Percentiles rank a stretch among this genome's conserved stretches.
Conservation (phyloP, 2,329 filamentous ascomycete genomes). For the Trematosphaeria pertusa region DNA sequence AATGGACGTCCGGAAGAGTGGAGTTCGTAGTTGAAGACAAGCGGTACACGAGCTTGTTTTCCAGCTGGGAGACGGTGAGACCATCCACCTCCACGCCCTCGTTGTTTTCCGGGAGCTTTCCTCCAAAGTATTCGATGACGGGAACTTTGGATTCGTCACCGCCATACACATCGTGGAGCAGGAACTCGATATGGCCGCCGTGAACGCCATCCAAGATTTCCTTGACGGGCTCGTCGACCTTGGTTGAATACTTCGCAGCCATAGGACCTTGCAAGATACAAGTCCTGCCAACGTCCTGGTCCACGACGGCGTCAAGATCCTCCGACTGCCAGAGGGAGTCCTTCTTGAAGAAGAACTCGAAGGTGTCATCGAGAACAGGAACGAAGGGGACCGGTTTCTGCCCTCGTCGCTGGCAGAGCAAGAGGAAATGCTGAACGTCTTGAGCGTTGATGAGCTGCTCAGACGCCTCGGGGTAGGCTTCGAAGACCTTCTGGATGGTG, state of each 20-base stretch:
- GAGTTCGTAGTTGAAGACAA: conserved; percentile 77
- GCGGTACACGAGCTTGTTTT: conserved; percentile 82
- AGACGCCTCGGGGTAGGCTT: conserved; percentile 84
- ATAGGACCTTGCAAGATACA: conserved; percentile 96
- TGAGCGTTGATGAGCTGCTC: conserved; percentile 96
- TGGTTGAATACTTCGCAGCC: conserved; percentile 86
- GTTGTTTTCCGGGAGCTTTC: conserved; percentile 76
- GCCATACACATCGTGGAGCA: conserved; percentile 81
- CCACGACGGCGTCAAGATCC: conserved; percentile 93
- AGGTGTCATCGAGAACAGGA: conserved; percentile 92
- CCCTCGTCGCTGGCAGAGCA: conserved; percentile 86
- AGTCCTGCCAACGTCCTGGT: conserved; percentile 92
- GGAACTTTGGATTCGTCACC: conserved; percentile 78
- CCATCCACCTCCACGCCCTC: conserved; percentile 78
- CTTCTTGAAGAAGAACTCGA: conserved; percentile 99
- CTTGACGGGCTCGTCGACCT: conserved; percentile 92
- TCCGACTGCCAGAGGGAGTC: conserved; percentile 99
- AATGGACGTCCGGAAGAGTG: conserved; percentile 77
- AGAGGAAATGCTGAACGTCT: conserved; percentile 95
- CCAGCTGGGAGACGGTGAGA: conserved; percentile 80
- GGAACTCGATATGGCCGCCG: conserved; percentile 79
- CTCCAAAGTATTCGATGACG: conserved; percentile 92
- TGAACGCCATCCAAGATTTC: conserved; percentile 93
- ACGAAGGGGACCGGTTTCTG: conserved; percentile 99
- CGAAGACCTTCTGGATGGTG: conserved; percentile 78